phyloP scores from a whole-genome alignment of 1,284 basidiomycete genomes.

The Pseudozyma thailandica region DNA sequence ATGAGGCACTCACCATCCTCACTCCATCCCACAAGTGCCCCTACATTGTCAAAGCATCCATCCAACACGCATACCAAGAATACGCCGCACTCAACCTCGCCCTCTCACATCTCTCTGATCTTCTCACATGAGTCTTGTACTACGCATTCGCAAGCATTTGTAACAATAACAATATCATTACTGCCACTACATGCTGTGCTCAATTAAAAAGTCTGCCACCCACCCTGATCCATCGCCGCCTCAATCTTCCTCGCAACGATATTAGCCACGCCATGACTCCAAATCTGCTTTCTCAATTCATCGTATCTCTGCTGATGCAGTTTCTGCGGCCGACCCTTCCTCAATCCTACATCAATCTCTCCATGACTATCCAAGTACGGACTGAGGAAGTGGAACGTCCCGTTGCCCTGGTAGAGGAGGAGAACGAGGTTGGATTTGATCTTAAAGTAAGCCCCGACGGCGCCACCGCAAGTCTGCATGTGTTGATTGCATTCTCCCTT shows the following conservation, averaged over 20 bases:
- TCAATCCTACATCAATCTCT: conserved; percentile 90
- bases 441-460: conserved; percentile 87
- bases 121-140: too few relatives aligned
- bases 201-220: conserved; percentile 84
- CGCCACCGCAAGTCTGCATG: conserved; percentile 90
- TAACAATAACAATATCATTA: conserved; percentile 1
- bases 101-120: conserved; percentile 4
- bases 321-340: conserved; percentile 86
- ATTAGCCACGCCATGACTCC: conserved; percentile 88
- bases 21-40: neutral
- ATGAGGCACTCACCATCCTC: conserved; percentile 6
- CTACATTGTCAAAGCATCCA: conserved; percentile 18
- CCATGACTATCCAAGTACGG: conserved; percentile 96
- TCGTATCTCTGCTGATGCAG: conserved; percentile 89
- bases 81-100: conserved; percentile 8
- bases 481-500: conserved; percentile 92
- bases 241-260: conserved; percentile 89
- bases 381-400: conserved; percentile 81
- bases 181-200: neutral
- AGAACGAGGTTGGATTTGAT: conserved; percentile 91
- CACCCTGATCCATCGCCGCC: conserved; percentile 79
- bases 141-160: too few relatives aligned
- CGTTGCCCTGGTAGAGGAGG: conserved; percentile 89
- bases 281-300: conserved; percentile 88
- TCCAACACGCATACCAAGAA: conserved; percentile 42